Percentiles rank a stretch among this genome's conserved stretches.
phyloP scores from a whole-genome alignment of 2,329 filamentous ascomycete genomes.

The Paecilomyces fulvus region DNA sequence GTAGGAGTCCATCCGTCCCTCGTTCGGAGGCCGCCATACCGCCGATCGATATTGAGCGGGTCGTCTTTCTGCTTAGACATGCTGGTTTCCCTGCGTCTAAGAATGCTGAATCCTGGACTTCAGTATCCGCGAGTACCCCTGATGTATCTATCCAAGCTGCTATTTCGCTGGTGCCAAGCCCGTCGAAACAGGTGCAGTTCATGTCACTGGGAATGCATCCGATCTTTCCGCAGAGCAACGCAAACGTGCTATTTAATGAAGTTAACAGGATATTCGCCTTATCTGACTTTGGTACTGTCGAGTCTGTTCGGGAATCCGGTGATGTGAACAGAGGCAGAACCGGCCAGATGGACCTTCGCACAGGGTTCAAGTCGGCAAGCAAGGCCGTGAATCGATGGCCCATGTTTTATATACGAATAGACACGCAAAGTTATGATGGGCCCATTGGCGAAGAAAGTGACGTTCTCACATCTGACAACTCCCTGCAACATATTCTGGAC shows the following conservation, averaged over 20 bases:
- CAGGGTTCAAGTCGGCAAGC: conserved; percentile 43
- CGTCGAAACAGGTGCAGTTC: conserved; percentile 69
- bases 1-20: not conserved
- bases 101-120: conserved; percentile 56
- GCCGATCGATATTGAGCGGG: conserved; percentile 19
- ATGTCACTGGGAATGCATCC: conserved; percentile 69
- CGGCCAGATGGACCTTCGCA: conserved; percentile 30
- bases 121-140: conserved; percentile 57
- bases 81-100: conserved; percentile 52
- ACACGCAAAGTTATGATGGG: conserved; percentile 36
- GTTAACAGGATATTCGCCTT: conserved; percentile 68
- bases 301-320: conserved; percentile 34
- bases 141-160: conserved; percentile 58
- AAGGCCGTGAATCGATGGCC: conserved; percentile 76
- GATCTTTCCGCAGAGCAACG: conserved; percentile 45
- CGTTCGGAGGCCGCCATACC: not conserved
- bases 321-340: conserved; percentile 26
- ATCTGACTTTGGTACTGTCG: conserved; percentile 65
- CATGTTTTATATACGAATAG: conserved; percentile 75
- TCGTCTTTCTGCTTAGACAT: conserved; percentile 55
- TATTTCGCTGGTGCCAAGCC: conserved; percentile 61
- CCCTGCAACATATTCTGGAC: conserved; percentile 50
- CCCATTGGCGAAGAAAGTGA: conserved; percentile 27
- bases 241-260: conserved; percentile 64
- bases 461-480: conserved; percentile 27